phyloP scores from a whole-genome alignment of 805 yeast species.

The Suhomyces kilbournensis region DNA sequence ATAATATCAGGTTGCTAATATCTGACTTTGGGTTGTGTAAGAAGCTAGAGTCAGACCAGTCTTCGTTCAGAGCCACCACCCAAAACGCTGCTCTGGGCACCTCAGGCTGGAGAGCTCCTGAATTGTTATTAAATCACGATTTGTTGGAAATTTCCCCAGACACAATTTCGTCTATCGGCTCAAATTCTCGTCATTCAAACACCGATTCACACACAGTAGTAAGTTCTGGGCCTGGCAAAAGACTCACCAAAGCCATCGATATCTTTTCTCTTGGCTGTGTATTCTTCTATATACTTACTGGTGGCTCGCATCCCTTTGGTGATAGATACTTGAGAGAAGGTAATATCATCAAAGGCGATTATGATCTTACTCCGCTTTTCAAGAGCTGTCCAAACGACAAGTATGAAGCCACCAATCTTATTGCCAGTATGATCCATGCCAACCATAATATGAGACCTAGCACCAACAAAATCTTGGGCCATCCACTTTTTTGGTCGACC shows the following conservation, averaged over 20 bases:
- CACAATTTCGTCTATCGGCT: conserved; percentile 27
- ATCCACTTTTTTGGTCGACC: conserved; percentile 85
- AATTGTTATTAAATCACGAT: conserved; percentile 50
- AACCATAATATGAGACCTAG: conserved; percentile 73
- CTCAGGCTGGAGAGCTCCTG: conserved; percentile 98
- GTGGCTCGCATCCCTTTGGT: conserved; percentile 95
- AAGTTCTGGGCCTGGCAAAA: conserved; percentile 29
- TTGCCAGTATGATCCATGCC: conserved; percentile 63
- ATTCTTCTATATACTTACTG: conserved; percentile 77
- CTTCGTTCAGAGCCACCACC: conserved; percentile 88
- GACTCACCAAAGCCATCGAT: conserved; percentile 87
- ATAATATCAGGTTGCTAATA: conserved; percentile 62
- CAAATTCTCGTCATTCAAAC: conserved; percentile 15
- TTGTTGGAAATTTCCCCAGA: conserved; percentile 39
- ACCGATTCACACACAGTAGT: conserved; percentile 6
- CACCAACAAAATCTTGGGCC: conserved; percentile 63
- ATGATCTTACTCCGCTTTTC: conserved; percentile 47
- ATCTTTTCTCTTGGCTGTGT: conserved; percentile 94
- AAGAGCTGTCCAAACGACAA: conserved; percentile 40
- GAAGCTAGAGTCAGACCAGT: conserved; percentile 85
- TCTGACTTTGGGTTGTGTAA: conserved; percentile 97
- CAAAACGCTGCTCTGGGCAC: conserved; percentile 91
- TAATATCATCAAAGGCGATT: conserved; percentile 72
- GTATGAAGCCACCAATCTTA: conserved; percentile 69
- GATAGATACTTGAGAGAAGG: conserved; percentile 84